Evolutionary conservation across 371 early-diverging fungal genomes (phyloP).

Genomic region (Mucor racemosus): DNA sequence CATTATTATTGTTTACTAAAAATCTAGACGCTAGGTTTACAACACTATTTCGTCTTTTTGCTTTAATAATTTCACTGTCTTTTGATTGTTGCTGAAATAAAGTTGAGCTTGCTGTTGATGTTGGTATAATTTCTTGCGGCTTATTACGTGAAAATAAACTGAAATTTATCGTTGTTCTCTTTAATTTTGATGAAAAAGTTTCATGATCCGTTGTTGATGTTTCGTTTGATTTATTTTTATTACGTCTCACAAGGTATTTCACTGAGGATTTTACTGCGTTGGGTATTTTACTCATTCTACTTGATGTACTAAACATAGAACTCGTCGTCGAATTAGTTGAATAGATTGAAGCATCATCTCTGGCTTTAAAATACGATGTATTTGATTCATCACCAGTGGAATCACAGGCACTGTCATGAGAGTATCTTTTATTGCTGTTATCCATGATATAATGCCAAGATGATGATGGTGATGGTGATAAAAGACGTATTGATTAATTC

Average conservation of each 20-base stretch:
- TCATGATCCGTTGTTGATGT: conserved; percentile 5
- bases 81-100: neutral
- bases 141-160: conserved; percentile 1
- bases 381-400: conserved; percentile 8
- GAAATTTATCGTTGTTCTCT: conserved; percentile 17
- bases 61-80: neutral
- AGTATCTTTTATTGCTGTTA: conserved; percentile 5
- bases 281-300: conserved; percentile 42
- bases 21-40: conserved; percentile 33
- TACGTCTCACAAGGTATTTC: conserved; percentile 36
- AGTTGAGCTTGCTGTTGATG: conserved; percentile 9
- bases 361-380: neutral
- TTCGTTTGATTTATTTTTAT: conserved; percentile 10
- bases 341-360: conserved; percentile 41
- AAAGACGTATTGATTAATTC: neutral
- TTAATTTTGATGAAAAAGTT: conserved; percentile 19
- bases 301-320: conserved; percentile 49
- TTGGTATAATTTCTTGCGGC: conserved; percentile 9
- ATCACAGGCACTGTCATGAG: conserved; percentile 20
- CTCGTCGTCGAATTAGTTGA: conserved; percentile 46
- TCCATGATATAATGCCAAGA: neutral
- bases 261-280: conserved; percentile 47
- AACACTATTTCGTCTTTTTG: conserved; percentile 26
- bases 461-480: neutral
- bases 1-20: neutral